Conservation (phyloP, 2,329 filamentous ascomycete species). For the Bipolaris cookei region DNA sequence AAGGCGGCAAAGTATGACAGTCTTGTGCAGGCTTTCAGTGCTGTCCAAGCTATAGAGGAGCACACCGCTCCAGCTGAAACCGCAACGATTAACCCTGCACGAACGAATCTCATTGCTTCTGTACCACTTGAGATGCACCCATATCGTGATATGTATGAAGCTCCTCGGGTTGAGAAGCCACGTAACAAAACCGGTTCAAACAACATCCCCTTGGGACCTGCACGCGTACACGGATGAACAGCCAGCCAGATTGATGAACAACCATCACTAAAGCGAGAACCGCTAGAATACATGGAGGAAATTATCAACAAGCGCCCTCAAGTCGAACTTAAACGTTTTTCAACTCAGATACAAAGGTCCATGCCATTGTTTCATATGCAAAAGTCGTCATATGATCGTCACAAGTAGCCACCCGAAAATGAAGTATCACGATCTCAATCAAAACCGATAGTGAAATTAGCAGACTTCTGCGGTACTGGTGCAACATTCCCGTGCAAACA, state of each 20-base stretch:
- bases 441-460: neutral
- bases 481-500: neutral
- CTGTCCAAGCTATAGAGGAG: neutral
- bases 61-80: neutral
- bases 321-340: constrained; percentile 16
- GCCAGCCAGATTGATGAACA: neutral
- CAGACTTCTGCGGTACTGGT: neutral
- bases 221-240: neutral
- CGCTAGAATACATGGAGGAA: neutral
- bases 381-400: neutral
- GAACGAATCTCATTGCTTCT: constrained; percentile 19
- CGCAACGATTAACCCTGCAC: constrained; percentile 22
- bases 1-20: constrained; percentile 24
- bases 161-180: constrained; percentile 6
- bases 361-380: neutral
- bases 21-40: constrained; percentile 16
- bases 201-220: constrained; percentile 18
- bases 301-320: constrained; percentile 19
- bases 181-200: constrained; percentile 26
- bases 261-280: constrained; percentile 3
- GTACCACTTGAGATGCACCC: constrained; percentile 17
- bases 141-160: constrained; percentile 24
- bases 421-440: too few relatives aligned
- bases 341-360: constrained; percentile 11
- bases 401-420: neutral